Conservation (phyloP, 2,329 filamentous ascomycete genomes). For the Aspergillus carbonarius region DNA sequence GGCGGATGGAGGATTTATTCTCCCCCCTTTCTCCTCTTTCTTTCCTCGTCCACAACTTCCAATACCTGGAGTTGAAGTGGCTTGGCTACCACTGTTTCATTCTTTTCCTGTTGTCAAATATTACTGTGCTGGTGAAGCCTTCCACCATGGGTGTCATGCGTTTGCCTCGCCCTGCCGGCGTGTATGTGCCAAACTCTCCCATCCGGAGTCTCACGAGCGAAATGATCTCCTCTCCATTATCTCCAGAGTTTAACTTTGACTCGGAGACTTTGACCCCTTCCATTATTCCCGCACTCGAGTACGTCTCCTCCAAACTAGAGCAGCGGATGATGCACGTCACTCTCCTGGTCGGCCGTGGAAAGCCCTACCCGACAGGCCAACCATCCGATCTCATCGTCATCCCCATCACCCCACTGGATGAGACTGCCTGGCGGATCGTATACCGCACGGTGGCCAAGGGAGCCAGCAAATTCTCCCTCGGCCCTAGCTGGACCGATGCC, state of each 20-base stretch:
- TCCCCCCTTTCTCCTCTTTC: not conserved
- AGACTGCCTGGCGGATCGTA: slow-evolving; percentile 31
- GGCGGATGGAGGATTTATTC: not conserved
- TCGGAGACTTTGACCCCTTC: slow-evolving; percentile 38
- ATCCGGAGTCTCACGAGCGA: slow-evolving; percentile 37
- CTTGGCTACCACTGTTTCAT: not conserved
- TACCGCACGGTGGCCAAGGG: slow-evolving; percentile 38
- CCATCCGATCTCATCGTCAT: slow-evolving; percentile 41
- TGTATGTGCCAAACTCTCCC: slow-evolving; percentile 37
- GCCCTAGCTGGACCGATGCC: slow-evolving; percentile 40
- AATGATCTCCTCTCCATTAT: slow-evolving; percentile 45
- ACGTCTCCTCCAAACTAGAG: slow-evolving; percentile 42
- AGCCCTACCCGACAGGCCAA: slow-evolving; percentile 40
- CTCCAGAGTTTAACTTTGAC: slow-evolving; percentile 39
- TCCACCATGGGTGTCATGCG: slow-evolving; percentile 35
- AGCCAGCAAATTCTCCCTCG: slow-evolving; percentile 38
- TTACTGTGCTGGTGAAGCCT: no score
- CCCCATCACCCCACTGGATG: slow-evolving; percentile 35
- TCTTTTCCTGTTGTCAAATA: not conserved
- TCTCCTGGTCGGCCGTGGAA: slow-evolving; percentile 41
- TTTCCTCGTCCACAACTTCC: not conserved
- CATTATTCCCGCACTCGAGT: slow-evolving; percentile 41
- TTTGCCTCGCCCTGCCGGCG: slow-evolving; percentile 35
- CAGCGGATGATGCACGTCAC: slow-evolving; percentile 42
- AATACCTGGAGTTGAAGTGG: not conserved